A percentile compares a stretch with the other conserved stretches of the same genome.
Evolutionary conservation across 2,329 filamentous ascomycete species (phyloP).

Genomic region (Orbilia javanica): DNA sequence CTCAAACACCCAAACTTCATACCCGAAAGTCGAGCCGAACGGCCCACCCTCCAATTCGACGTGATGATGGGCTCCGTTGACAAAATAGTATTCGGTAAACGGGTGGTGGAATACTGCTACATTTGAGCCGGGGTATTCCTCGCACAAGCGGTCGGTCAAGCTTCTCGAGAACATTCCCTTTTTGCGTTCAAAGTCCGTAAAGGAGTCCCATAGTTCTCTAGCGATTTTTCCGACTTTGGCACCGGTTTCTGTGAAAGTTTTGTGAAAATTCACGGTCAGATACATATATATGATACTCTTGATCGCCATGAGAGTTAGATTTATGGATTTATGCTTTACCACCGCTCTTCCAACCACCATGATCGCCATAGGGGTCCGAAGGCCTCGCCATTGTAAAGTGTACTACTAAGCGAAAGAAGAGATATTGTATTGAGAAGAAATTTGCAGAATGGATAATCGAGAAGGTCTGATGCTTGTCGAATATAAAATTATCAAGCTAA

Average conservation of each 20-base stretch:
- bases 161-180: neutral
- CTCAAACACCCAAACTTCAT: neutral
- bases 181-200: neutral
- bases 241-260: neutral
- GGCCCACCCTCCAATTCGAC: neutral
- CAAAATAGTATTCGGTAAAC: neutral
- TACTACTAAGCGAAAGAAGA: neutral
- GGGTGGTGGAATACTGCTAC: neutral
- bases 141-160: neutral
- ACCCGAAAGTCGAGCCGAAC: neutral
- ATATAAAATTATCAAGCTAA: too few relatives aligned
- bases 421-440: neutral
- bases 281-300: too few relatives aligned
- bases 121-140: neutral
- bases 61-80: neutral
- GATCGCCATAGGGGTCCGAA: neutral
- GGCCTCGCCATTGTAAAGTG: neutral
- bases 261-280: neutral
- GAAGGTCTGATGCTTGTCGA: too few relatives aligned
- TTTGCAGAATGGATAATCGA: neutral
- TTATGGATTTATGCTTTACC: neutral
- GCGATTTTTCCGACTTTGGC: neutral
- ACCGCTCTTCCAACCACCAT: neutral
- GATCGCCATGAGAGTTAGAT: too few relatives aligned
- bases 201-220: neutral